Base-by-base conservation (phyloP, 2,329 filamentous ascomycete species). In the Westerdykella ornata region DNA sequence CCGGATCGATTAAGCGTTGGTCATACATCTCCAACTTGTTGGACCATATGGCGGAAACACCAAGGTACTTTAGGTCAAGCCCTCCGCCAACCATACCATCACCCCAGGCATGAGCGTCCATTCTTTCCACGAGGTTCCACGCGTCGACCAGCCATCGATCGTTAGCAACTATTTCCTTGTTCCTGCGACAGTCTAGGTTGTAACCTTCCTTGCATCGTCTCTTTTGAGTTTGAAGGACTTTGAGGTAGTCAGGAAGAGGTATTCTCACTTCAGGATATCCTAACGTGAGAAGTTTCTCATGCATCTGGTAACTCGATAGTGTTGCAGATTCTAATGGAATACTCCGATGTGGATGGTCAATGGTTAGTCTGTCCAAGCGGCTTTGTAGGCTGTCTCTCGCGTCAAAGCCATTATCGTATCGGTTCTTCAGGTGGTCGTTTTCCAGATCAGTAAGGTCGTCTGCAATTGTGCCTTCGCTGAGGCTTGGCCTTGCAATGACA, bases 41-140 rank as follows among this genome's bases (percentile, higher is more conserved):
- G 2, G 69, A 77, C 85, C 85, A 90, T 41, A 92, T 77, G 2
- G 77, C 77, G 40, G 78, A 71, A 5, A 89, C 80, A 1, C 87
- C 87, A 44, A 90, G 71, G 54, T 85, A 92, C 54, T 82, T 83
- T 15, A 90, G 67, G 53, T 92, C 85, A 3, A 88, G 68, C 2
- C 75, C 76, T 11, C 77, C 73, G 6, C 80, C 72, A 18, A 83
- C 70, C 83, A 92, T 85, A n/a, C 81, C 82, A 35, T 80, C 77
- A 47, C 82, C 75, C 28, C 74, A 71, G 2, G 82, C 79, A 20
- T 80, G 78, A 18, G 75, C 71, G 51, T 85, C 80, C 49, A 73
- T 67, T n/a, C 84, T 79, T 44, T 77, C 73, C 36, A 89, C 72
- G 73, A 85, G 86, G 35, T 80, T 77, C 87, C 87, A 94, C n/a